Conservation (phyloP, 2,329 filamentous ascomycete species). For the Phialophora macrospora region DNA sequence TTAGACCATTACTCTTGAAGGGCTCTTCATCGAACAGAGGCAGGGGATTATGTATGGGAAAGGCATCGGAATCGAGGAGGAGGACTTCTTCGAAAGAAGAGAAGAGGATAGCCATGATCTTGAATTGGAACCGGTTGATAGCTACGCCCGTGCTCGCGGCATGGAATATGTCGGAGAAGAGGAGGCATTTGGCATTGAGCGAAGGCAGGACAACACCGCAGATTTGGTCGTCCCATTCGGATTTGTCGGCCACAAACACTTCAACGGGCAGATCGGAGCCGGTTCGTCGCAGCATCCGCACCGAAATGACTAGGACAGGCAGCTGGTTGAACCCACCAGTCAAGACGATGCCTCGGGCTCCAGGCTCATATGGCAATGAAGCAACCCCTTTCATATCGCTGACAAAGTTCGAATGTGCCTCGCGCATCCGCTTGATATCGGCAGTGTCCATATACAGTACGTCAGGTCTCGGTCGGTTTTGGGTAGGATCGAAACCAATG, state of each 20-base stretch:
- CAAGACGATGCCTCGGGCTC: constrained; percentile 53
- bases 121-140: constrained; percentile 56
- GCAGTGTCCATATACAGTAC: constrained; percentile 45
- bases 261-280: constrained; percentile 49
- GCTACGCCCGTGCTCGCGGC: constrained; percentile 29
- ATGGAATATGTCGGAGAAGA: constrained; percentile 41
- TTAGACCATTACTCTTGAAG: constrained; percentile 58
- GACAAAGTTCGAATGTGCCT: constrained; percentile 50
- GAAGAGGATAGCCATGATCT: constrained; percentile 62
- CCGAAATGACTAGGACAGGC: constrained; percentile 47
- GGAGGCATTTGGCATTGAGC: constrained; percentile 48
- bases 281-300: constrained; percentile 50
- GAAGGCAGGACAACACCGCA: constrained; percentile 47
- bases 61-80: constrained; percentile 64
- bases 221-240: constrained; percentile 47
- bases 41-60: constrained; percentile 54
- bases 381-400: constrained; percentile 39
- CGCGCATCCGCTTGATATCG: constrained; percentile 45
- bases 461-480: constrained; percentile 44
- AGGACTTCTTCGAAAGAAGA: constrained; percentile 64
- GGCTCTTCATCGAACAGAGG: constrained; percentile 58
- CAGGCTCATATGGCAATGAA: constrained; percentile 42
- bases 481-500: constrained; percentile 35
- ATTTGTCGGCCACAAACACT: constrained; percentile 47
- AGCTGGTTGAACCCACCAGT: constrained; percentile 47